These are phyloP conservation scores for Psilocybe subaeruginosa DNA, from an alignment of 768 basidiomycete species.

Conservation along the genomic window DNA sequence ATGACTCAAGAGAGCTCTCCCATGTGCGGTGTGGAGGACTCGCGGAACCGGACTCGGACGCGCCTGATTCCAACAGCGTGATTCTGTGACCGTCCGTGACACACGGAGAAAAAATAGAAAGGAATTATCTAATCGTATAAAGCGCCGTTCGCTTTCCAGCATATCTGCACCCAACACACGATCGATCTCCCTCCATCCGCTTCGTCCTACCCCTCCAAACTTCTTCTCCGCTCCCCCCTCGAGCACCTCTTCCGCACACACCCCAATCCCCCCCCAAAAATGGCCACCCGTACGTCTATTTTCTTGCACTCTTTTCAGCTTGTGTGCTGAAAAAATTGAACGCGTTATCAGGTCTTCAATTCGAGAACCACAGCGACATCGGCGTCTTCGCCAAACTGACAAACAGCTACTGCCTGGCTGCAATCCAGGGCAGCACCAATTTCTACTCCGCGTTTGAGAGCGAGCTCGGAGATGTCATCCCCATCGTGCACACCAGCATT, in stretches of 20 bases:
- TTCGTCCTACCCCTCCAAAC: neutral
- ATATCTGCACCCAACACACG: conserved; percentile 16
- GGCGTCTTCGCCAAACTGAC: conserved; percentile 98
- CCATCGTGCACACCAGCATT: conserved; percentile 95
- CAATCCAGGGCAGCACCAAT: conserved; percentile 93
- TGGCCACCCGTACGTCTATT: conserved; percentile 51
- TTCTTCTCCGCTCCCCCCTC: neutral
- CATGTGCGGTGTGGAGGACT: neutral
- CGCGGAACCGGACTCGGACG: neutral
- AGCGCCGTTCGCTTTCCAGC: conserved; percentile 1
- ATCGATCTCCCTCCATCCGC: conserved; percentile 1
- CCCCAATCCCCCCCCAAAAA: conserved; percentile 23
- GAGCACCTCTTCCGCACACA: neutral
- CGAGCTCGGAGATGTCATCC: conserved; percentile 85
- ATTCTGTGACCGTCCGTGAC: conserved; percentile 25
- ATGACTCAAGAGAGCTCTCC: neutral
- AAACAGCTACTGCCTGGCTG: conserved; percentile 95
- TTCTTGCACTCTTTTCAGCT: neutral
- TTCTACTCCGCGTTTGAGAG: conserved; percentile 98
- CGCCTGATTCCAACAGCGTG: conserved; percentile 1
- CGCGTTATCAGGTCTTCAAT: conserved; percentile 73
- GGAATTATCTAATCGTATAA: conserved; percentile 27
- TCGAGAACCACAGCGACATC: conserved; percentile 93
- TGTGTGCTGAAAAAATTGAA: conserved; percentile 10
- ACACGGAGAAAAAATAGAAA: conserved; percentile 12